Evolutionary conservation across 1,139 yeast genomes (phyloP).

Genomic region (Sugiyamaella paludigena): DNA sequence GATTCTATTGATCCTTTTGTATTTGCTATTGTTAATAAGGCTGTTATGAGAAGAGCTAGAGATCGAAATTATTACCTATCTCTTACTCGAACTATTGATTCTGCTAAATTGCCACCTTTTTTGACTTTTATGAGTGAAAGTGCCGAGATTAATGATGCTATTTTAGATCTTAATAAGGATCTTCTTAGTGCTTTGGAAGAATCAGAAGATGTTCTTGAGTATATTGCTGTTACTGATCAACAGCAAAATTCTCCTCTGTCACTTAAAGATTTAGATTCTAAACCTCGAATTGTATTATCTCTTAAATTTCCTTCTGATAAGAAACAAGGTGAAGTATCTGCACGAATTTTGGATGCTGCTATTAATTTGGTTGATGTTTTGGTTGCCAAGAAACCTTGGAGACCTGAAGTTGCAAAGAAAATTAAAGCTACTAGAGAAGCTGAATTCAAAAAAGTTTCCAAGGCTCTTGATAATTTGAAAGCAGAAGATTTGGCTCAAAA

Average conservation of each 20-base stretch:
- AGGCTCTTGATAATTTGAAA: slow-evolving; percentile 56
- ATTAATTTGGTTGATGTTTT: slow-evolving; percentile 55
- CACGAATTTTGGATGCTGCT: slow-evolving; percentile 50
- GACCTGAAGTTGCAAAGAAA: slow-evolving; percentile 71
- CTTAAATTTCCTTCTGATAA: slow-evolving; percentile 49
- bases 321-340: slow-evolving; percentile 48
- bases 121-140: slow-evolving; percentile 90
- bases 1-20: slow-evolving; percentile 59
- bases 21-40: slow-evolving; percentile 81
- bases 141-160: slow-evolving; percentile 69
- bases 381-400: slow-evolving; percentile 44
- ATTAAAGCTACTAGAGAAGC: slow-evolving; percentile 70
- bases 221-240: slow-evolving; percentile 79
- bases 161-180: slow-evolving; percentile 48
- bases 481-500: slow-evolving; percentile 68
- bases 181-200: slow-evolving; percentile 50
- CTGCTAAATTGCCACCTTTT: slow-evolving; percentile 63
- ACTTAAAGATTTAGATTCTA: slow-evolving; percentile 51
- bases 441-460: slow-evolving; percentile 60
- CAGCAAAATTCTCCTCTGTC: slow-evolving; percentile 60
- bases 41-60: slow-evolving; percentile 75
- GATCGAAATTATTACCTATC: slow-evolving; percentile 77
- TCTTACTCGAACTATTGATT: slow-evolving; percentile 75
- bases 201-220: slow-evolving; percentile 57
- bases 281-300: slow-evolving; percentile 55